These are phyloP conservation scores for Hypoxylon sp. DNA, from an alignment of 2,329 filamentous ascomycete genomes.

Conservation along the genomic window DNA sequence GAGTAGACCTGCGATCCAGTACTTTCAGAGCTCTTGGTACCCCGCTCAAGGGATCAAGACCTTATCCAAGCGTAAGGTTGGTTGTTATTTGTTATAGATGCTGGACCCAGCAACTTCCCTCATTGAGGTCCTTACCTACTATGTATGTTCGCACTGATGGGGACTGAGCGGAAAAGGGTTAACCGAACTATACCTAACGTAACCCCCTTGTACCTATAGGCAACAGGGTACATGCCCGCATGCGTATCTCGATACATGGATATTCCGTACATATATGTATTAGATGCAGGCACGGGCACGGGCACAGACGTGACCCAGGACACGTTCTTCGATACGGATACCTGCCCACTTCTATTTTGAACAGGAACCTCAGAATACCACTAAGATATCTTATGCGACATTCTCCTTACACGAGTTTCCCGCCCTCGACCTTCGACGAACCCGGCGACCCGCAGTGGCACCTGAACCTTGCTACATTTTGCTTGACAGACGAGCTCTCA, in stretches of 20 bases:
- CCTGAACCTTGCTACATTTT: constrained; percentile 9
- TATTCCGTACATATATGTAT: neutral
- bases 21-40: constrained; percentile 1
- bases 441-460: constrained; percentile 14
- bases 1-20: neutral
- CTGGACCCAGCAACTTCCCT: too few relatives aligned
- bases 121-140: neutral
- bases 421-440: neutral
- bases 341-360: constrained; percentile 11
- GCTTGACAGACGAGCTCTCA: constrained; percentile 13
- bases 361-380: neutral
- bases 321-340: constrained; percentile 9
- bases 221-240: neutral
- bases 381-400: constrained; percentile 21
- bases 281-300: constrained; percentile 1
- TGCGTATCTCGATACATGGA: constrained; percentile 6
- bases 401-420: constrained; percentile 7
- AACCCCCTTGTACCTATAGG: constrained; percentile 11
- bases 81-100: too few relatives aligned
- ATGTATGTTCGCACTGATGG: constrained; percentile 9
- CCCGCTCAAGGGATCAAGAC: constrained; percentile 33
- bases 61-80: constrained; percentile 25
- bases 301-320: constrained; percentile 4
- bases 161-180: constrained; percentile 24
- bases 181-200: constrained; percentile 32